These are phyloP conservation scores for Sporisorium scitamineum DNA, from an alignment of 1,284 basidiomycete species.

Conservation along the genomic window DNA sequence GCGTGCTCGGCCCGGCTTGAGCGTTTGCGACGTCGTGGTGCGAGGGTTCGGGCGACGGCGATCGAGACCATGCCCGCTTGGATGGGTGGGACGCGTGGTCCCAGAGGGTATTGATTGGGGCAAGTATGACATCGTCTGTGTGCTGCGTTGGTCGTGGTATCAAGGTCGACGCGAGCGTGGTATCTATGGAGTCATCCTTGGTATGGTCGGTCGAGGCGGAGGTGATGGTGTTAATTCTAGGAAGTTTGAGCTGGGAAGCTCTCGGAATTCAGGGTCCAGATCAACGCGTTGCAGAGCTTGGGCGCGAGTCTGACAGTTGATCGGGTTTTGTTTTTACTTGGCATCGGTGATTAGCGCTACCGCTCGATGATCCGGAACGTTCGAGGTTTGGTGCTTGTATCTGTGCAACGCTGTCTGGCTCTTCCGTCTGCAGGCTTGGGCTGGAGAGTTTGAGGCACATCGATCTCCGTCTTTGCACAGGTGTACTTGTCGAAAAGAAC, in stretches of 20 bases:
- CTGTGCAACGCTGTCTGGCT: too few species aligned
- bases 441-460: too few species aligned
- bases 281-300: not conserved
- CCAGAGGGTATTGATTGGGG: slow-evolving; percentile 48
- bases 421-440: too few species aligned
- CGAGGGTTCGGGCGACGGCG: slow-evolving; percentile 39
- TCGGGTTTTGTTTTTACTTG: not conserved
- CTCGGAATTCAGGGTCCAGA: slow-evolving; percentile 10
- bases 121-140: slow-evolving; percentile 27
- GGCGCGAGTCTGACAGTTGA: not conserved
- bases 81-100: slow-evolving; percentile 47
- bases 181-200: not conserved
- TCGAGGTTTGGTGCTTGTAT: too few species aligned
- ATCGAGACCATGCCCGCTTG: slow-evolving; percentile 44
- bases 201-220: not conserved
- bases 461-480: too few species aligned
- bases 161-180: not conserved
- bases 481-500: too few species aligned
- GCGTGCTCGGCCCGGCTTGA: slow-evolving; percentile 26
- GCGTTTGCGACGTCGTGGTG: slow-evolving; percentile 17
- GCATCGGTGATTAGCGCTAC: slow-evolving; percentile 2
- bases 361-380: not conserved
- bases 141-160: not conserved
- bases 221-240: not conserved
- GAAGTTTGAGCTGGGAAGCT: not conserved